phyloP scores from a whole-genome alignment of 2,329 filamentous ascomycete species.

The Hymenoscyphus scutula region DNA sequence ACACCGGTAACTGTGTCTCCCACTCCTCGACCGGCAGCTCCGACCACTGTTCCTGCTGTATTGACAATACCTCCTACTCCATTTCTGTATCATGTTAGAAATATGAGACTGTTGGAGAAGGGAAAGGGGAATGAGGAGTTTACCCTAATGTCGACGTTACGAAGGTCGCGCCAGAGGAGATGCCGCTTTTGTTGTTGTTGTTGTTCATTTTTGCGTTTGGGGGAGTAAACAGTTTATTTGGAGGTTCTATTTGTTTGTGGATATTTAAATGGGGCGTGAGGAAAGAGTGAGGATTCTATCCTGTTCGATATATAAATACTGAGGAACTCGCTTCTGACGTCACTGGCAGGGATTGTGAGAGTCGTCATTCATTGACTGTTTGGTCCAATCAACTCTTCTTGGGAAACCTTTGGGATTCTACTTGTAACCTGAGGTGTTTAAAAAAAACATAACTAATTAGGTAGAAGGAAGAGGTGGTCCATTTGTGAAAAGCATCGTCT shows the following conservation, averaged over 20 bases:
- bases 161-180: slow-evolving; percentile 14
- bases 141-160: slow-evolving; percentile 20
- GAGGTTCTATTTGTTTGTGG: too few species aligned
- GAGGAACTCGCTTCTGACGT: slow-evolving; percentile 1
- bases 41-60: slow-evolving; percentile 27
- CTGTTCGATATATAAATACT: not conserved
- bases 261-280: too few species aligned
- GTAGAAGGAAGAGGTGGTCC: too few species aligned
- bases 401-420: not conserved
- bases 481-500: too few species aligned
- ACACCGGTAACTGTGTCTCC: slow-evolving; percentile 30
- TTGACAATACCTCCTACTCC: slow-evolving; percentile 24
- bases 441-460: not conserved
- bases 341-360: not conserved
- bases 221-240: not conserved
- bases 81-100: slow-evolving; percentile 15
- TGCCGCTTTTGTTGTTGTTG: slow-evolving; percentile 16
- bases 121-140: not conserved
- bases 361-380: not conserved
- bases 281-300: too few species aligned
- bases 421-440: not conserved
- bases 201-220: not conserved
- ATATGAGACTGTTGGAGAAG: not conserved
- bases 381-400: not conserved
- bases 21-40: slow-evolving; percentile 27